Base-by-base conservation (phyloP, 2,329 filamentous ascomycete genomes). In the Xylaria sp. region DNA sequence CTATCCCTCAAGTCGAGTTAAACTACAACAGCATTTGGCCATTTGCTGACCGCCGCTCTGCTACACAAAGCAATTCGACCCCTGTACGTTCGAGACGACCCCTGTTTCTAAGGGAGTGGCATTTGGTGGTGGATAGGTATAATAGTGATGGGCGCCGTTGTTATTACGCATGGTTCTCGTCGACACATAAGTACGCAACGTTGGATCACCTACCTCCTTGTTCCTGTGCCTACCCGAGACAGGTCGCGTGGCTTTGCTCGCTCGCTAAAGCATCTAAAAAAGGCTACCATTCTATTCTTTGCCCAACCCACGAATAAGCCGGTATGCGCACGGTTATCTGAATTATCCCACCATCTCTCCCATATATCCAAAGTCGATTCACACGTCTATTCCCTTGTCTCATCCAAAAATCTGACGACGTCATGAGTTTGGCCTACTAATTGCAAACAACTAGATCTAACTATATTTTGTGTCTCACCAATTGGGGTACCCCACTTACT, bases 21-120 rank as follows among this genome's bases (percentile, higher is more conserved):
- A 20, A 25, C 43, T 60, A 18, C 32, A 39, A 39, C 41, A 4
- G n/a, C 4, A 23, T 25, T 4, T 36, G 41, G 23, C 28, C 4
- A 23, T 39, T 50, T 41, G 57, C 39, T 61, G 48, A 56, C 63
- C 52, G 50, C 63, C 52, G 39, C 48, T 56, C 57, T 52, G 39
- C 36, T 57, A 41, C 30, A 41, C 32, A 57, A 57, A 32, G 45
- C 30, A 41, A 57, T 15, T 55, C 39, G 25, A 41, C 48, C 63
- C 63, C 56, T 65, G 63, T 28, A 25, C n/a, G n/a, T 6, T 15
- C 28, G 20, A 46, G 32, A 41, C 46, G 18, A 64, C 53, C 52
- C 61, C 32, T 64, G 53, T 64, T 50, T 36, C 9, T 28, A 32
- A 46, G 28, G 34, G 36, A 18, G 36, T 30, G 18, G 50, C 36